These are phyloP conservation scores for Hebeloma cylindrosporum DNA, from an alignment of 768 basidiomycete species.

Conservation along the genomic window DNA sequence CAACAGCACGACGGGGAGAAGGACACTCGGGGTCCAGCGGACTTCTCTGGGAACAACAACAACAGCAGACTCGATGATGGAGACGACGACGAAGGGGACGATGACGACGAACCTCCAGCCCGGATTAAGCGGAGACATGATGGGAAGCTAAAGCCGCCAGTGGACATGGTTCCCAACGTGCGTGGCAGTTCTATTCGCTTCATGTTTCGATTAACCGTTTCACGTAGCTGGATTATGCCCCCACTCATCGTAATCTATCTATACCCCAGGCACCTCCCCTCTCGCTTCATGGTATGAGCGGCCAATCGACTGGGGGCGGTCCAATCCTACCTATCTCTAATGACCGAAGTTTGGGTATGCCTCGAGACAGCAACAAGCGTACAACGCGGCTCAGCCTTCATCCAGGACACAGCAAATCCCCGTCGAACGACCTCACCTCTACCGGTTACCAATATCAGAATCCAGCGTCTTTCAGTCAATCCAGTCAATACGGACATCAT, in stretches of 20 bases:
- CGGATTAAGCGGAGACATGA: slow-evolving; percentile 31
- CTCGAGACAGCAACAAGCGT: slow-evolving; percentile 8
- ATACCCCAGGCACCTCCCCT: slow-evolving; percentile 32
- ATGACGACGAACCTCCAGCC: slow-evolving; percentile 28
- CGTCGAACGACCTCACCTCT: slow-evolving; percentile 19
- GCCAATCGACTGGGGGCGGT: slow-evolving; percentile 20
- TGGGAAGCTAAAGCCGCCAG: slow-evolving; percentile 31
- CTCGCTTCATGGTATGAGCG: slow-evolving; percentile 25
- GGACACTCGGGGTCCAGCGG: slow-evolving; percentile 44
- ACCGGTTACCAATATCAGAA: slow-evolving; percentile 15
- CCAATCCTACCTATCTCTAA: slow-evolving; percentile 14
- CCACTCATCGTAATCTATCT: slow-evolving; percentile 24
- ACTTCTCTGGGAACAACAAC: slow-evolving; percentile 44
- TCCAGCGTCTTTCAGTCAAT: slow-evolving; percentile 12
- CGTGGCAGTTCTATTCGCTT: slow-evolving; percentile 10
- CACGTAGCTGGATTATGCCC: slow-evolving; percentile 23
- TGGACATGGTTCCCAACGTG: slow-evolving; percentile 22
- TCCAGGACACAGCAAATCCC: slow-evolving; percentile 16
- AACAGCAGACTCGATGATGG: slow-evolving; percentile 35
- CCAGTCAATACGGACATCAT: slow-evolving; percentile 8
- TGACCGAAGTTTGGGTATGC: slow-evolving; percentile 8
- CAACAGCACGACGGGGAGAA: slow-evolving; percentile 50
- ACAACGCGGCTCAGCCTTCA: slow-evolving; percentile 13
- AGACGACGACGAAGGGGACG: slow-evolving; percentile 45
- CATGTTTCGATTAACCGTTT: neutral